Base-by-base conservation (phyloP, 306 rosid species). In the Amphicarpaea edgeworthii region DNA sequence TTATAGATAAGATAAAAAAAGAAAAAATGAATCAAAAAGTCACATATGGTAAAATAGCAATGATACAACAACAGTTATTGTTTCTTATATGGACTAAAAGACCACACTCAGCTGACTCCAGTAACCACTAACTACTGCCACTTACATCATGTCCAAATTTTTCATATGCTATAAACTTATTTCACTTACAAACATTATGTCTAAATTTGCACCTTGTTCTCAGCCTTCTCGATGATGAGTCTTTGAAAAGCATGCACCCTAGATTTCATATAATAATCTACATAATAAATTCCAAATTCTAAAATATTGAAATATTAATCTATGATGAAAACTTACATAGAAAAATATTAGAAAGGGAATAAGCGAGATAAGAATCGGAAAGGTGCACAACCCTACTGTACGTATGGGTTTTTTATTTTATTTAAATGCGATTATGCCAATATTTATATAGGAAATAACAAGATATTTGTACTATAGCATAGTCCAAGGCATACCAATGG, bases 1-100 rank as follows among this genome's bases (percentile, higher is more conserved):
- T 1, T 3, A 75, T 78, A 21, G 64, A 79, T 9, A 50, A 75
- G 17, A 71, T 62, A 12, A 38, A 81, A 73, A 24, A 81, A 75
- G 17, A 71, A 57, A 12, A 38, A 81, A 73, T 19, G 79, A 70
- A 69, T 21, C 1, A 82, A 49, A 12, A 43, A 15, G 43, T 19
- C 7, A 30, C 6, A 17, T n/a, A 67, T 20, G 8, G 7, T 7
- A 9, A 30, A 30, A 30, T 30, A 3, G 37, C 8, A 30, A 30
- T 30, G 37, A 30, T 30, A 30, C 5, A 30, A 3, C 5, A 30
- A 30, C 5, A 4, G 5, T 30, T 3, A 4, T 30, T 30, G 6
- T 30, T 30, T 4, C 5, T 0, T 28, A 30, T 7, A 30, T 4
- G 37, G n/a, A n/a, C n/a, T n/a, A n/a, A n/a, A n/a, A n/a, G n/a